Base-by-base conservation (phyloP, 2,329 filamentous ascomycete species). In the Colletotrichum lupini region DNA sequence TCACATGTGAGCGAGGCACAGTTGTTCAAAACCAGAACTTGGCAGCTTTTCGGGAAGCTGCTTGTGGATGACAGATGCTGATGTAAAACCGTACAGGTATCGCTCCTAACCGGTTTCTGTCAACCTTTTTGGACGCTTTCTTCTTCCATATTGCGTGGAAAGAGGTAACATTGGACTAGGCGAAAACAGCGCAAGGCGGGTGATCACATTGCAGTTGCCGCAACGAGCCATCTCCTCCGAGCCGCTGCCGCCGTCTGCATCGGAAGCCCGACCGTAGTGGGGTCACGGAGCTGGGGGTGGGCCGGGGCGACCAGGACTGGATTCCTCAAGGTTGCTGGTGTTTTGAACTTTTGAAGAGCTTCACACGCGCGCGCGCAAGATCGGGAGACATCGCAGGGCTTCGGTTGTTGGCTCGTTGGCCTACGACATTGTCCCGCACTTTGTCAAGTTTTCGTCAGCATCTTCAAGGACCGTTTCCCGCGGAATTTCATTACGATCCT, bases 21-120 rank as follows among this genome's bases (percentile, higher is more conserved):
- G 56, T 19, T 7, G 5, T 30, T 28, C 28, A 8, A 14, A 7
- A n/a, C 46, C 28, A 16, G 19, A 7, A 26, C 56, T 42, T 46
- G 53, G 62, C 49, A 9, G 56, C 14, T 9, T 7, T 30, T 37
- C 16, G 58, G 32, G 22, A 5, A 30, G n/a, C 37, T 26, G n/a
- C 4, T 42, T 19, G 24, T 14, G 24, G 56, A 70, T 73, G 67
- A 73, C 67, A 73, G 67, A 73, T 73, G 71, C 61, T 73, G 71
- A 73, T 73, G 71, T 61, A 65, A 73, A 70, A 52, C 12, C 19
- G 24, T 35, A 46, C 22, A 57, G 52, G n/a, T 28, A 5, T 22
- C 19, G 1, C 37, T 30, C 46, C 32, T 14, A 26, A 62, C 28
- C 28, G 60, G 35, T 61, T 61, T 56, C 24, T 35, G 12, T 19